phyloP scores from a whole-genome alignment of 495 filamentous ascomycete genomes.

The Pyronema domesticum region DNA sequence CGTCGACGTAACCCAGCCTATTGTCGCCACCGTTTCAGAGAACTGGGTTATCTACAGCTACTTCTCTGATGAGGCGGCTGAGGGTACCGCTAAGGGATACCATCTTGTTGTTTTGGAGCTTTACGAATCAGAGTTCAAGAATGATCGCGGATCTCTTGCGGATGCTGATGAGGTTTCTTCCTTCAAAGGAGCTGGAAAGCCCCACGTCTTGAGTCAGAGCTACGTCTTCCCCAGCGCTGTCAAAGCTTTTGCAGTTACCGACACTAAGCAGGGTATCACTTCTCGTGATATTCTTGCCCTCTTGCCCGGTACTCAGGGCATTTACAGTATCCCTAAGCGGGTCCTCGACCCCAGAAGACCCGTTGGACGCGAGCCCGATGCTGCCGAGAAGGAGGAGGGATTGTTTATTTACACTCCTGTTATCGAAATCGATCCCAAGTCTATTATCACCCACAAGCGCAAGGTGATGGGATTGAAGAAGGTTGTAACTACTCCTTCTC shows the following conservation, averaged over 20 bases:
- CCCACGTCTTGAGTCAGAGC: conserved; percentile 58
- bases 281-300: conserved; percentile 63
- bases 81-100: conserved; percentile 54
- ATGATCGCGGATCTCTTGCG: conserved; percentile 69
- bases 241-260: conserved; percentile 61
- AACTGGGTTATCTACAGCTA: conserved; percentile 96
- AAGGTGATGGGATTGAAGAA: conserved; percentile 59
- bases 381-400: conserved; percentile 67
- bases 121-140: conserved; percentile 62
- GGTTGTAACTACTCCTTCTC: conserved; percentile 52
- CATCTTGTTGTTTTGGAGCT: conserved; percentile 75
- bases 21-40: conserved; percentile 63
- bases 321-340: conserved; percentile 60
- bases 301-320: conserved; percentile 47
- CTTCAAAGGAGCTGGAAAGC: conserved; percentile 36
- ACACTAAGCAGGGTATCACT: conserved; percentile 87
- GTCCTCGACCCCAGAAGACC: conserved; percentile 78
- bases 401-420: conserved; percentile 54
- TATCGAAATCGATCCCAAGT: conserved; percentile 70
- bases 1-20: conserved; percentile 57
- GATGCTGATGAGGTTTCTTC: conserved; percentile 53
- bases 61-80: conserved; percentile 39
- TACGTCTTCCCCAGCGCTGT: conserved; percentile 64
- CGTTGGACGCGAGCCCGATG: conserved; percentile 62
- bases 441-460: conserved; percentile 62